phyloP scores from a whole-genome alignment of 352 stramenopile genomes.

The Globisporangium ultimum region DNA sequence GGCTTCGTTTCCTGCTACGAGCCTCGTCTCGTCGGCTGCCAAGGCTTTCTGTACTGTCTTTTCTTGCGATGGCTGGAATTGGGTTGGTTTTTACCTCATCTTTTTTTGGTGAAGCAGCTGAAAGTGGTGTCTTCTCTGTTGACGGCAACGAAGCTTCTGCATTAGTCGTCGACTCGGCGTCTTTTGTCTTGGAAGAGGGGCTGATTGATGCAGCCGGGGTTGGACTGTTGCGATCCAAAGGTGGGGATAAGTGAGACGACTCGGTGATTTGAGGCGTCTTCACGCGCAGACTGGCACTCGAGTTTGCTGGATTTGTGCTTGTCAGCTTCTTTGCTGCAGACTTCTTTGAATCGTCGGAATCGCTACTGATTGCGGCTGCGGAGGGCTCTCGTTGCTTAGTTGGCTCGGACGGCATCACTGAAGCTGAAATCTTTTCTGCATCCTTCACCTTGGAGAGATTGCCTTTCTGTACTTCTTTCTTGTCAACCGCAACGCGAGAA shows the following conservation, averaged over 20 bases:
- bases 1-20: slow-evolving; percentile 35
- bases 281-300: slow-evolving; percentile 30
- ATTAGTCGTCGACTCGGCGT: slow-evolving; percentile 8
- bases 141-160: slow-evolving; percentile 7
- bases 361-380: background rate
- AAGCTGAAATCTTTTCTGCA: background rate
- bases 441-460: background rate
- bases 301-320: background rate
- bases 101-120: background rate
- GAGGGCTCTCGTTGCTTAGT: background rate
- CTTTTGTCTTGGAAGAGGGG: slow-evolving; percentile 46
- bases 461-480: slow-evolving; percentile 5
- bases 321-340: background rate
- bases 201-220: slow-evolving; percentile 43
- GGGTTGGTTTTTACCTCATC: slow-evolving; percentile 7
- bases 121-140: background rate
- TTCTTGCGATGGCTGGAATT: slow-evolving; percentile 2
- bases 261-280: slow-evolving; percentile 41
- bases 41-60: slow-evolving; percentile 4
- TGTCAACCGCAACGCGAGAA: background rate
- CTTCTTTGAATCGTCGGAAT: slow-evolving; percentile 8
- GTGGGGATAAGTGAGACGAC: slow-evolving; percentile 49
- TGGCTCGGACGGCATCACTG: background rate
- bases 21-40: slow-evolving; percentile 2
- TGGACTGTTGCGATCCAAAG: slow-evolving; percentile 39